Evolutionary conservation across 768 basidiomycete species (phyloP).

Genomic region (Lanmaoa rubissima): DNA sequence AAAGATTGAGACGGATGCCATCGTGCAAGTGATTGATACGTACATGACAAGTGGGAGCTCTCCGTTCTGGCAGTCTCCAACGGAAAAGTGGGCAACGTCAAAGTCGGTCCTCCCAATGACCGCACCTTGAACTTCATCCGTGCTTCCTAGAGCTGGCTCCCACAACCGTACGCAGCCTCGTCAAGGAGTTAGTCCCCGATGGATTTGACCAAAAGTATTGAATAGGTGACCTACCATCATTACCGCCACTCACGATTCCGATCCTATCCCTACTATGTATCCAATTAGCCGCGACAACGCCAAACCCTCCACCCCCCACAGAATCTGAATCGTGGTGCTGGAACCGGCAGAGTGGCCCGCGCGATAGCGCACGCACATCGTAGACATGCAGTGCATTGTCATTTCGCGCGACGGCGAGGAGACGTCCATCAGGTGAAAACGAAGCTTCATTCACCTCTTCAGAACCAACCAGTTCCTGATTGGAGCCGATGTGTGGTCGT

Average conservation of each 20-base stretch:
- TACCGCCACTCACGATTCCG: conserved; percentile 60
- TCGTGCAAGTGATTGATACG: conserved; percentile 26
- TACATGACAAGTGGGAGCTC: conserved; percentile 64
- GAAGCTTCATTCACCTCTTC: conserved; percentile 48
- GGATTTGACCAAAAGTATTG: background rate
- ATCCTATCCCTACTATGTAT: conserved; percentile 40
- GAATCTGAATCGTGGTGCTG: conserved; percentile 41
- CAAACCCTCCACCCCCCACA: conserved; percentile 37
- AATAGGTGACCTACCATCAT: conserved; percentile 50
- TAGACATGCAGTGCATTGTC: conserved; percentile 64
- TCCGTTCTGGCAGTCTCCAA: conserved; percentile 52
- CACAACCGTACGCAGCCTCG: conserved; percentile 70
- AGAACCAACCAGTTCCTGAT: conserved; percentile 10
- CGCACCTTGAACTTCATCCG: conserved; percentile 42
- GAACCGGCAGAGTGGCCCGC: conserved; percentile 48
- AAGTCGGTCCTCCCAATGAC: conserved; percentile 52
- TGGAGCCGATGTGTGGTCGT: background rate
- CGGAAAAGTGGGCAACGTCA: conserved; percentile 56
- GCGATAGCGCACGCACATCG: conserved; percentile 52
- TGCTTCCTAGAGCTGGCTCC: conserved; percentile 49
- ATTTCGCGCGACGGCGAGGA: conserved; percentile 56
- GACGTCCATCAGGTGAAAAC: conserved; percentile 61
- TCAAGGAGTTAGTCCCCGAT: conserved; percentile 4
- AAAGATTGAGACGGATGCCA: conserved; percentile 21
- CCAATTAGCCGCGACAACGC: conserved; percentile 55